phyloP scores from a whole-genome alignment of 2,329 filamentous ascomycete genomes.

The Dothiorella sarmentorum region DNA sequence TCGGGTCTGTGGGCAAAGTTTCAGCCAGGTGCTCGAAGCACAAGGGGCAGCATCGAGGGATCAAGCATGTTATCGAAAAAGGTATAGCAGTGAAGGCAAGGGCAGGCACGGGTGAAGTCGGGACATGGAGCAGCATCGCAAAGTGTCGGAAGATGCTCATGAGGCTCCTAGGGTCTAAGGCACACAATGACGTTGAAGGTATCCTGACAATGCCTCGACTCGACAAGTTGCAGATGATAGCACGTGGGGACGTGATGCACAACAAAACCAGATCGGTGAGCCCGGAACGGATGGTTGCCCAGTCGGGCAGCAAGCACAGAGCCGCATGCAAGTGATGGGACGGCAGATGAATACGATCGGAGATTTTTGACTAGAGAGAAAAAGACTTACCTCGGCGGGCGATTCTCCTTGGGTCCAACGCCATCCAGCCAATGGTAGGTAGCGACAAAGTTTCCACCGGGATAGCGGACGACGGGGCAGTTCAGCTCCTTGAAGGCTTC shows the following conservation, averaged over 20 bases:
- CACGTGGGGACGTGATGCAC: neutral
- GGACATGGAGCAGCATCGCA: neutral
- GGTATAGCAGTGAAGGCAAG: too few relatives aligned
- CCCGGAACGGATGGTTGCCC: neutral
- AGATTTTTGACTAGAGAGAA: neutral
- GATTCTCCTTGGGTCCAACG: slow-evolving; percentile 67
- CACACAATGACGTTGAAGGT: neutral
- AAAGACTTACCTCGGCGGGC: slow-evolving; percentile 53
- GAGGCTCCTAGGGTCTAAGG: neutral
- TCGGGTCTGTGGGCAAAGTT: slow-evolving; percentile 54
- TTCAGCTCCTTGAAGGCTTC: slow-evolving; percentile 69
- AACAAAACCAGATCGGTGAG: neutral
- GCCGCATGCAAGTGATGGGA: slow-evolving; percentile 9
- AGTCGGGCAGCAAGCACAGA: neutral
- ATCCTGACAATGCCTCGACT: neutral
- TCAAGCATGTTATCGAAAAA: too few relatives aligned
- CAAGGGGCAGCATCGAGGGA: too few relatives aligned
- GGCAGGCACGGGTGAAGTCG: too few relatives aligned
- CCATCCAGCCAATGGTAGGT: slow-evolving; percentile 86
- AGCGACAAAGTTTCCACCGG: slow-evolving; percentile 79
- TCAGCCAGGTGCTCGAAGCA: too few relatives aligned
- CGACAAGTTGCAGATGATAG: too few relatives aligned
- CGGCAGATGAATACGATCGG: slow-evolving; percentile 1
- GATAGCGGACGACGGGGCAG: slow-evolving; percentile 74
- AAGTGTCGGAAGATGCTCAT: neutral